A percentile compares a stretch with the other conserved stretches of the same genome.
Evolutionary conservation across 352 stramenopile genomes (phyloP).

Genomic region (Pythium chondricola): DNA sequence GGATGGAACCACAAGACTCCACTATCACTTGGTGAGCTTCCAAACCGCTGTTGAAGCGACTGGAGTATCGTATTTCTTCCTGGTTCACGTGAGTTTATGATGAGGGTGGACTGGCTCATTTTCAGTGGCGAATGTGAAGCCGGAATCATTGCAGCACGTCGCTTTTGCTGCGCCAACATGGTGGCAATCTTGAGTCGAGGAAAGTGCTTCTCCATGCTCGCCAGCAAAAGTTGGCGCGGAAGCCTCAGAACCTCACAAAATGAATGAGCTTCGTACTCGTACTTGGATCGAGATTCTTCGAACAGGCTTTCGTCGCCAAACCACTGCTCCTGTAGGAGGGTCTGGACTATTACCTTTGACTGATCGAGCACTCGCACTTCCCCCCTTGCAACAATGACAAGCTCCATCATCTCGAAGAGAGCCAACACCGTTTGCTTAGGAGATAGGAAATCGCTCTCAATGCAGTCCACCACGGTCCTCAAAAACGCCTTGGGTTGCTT

Average conservation of each 20-base stretch:
- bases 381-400: conserved; percentile 19
- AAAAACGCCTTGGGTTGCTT: conserved; percentile 20
- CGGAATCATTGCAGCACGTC: conserved; percentile 7
- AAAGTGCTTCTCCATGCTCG: conserved; percentile 47
- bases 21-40: neutral
- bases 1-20: conserved; percentile 6
- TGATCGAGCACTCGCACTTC: conserved; percentile 17
- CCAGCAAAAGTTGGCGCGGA: conserved; percentile 4
- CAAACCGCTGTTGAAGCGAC: conserved; percentile 3
- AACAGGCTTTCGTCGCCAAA: conserved; percentile 20
- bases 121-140: conserved; percentile 4
- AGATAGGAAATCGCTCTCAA: conserved; percentile 23
- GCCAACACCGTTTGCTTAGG: conserved; percentile 13
- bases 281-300: conserved; percentile 6
- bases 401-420: conserved; percentile 10
- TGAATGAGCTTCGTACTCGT: conserved; percentile 12
- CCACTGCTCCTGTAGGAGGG: conserved; percentile 7
- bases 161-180: conserved; percentile 21
- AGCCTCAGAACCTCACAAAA: conserved; percentile 20
- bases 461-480: conserved; percentile 9
- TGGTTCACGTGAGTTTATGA: neutral
- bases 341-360: neutral
- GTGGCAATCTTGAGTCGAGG: conserved; percentile 40
- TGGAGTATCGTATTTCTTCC: conserved; percentile 8
- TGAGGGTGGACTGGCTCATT: too few relatives aligned